These are phyloP conservation scores for Dictyophora rubrovolvata DNA, from an alignment of 768 basidiomycete genomes.

Conservation along the genomic window DNA sequence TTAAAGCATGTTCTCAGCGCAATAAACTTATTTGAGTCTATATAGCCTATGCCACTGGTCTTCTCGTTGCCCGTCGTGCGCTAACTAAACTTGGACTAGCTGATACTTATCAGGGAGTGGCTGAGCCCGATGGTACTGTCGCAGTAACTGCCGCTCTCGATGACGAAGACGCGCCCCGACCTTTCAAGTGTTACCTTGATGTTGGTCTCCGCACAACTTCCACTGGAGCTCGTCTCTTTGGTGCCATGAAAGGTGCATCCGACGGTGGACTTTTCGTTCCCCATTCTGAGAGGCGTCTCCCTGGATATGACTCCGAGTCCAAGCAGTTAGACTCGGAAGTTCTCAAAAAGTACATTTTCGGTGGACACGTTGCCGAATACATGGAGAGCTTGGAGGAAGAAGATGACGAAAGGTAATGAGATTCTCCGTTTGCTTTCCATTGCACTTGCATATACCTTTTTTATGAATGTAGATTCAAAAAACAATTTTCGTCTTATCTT, in stretches of 20 bases:
- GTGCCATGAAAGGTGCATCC: constrained; percentile 96
- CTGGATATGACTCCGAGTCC: constrained; percentile 87
- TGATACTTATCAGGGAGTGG: constrained; percentile 94
- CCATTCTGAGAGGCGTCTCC: constrained; percentile 96
- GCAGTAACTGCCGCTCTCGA: constrained; percentile 76
- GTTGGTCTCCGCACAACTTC: constrained; percentile 97
- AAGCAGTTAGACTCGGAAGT: constrained; percentile 92
- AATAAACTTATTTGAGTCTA: neutral
- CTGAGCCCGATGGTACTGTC: constrained; percentile 84
- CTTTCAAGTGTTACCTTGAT: constrained; percentile 99
- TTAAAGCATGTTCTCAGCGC: neutral
- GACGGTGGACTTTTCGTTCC: constrained; percentile 98
- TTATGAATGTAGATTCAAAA: constrained; percentile 65
- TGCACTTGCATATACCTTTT: neutral
- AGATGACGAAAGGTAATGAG: constrained; percentile 82
- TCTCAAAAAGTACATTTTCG: constrained; percentile 95
- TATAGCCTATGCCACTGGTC: constrained; percentile 91
- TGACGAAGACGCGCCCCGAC: constrained; percentile 87
- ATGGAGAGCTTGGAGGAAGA: constrained; percentile 99
- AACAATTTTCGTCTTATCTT: constrained; percentile 92
- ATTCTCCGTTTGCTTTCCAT: neutral
- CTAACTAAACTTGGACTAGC: constrained; percentile 91
- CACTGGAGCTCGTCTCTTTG: constrained; percentile 94
- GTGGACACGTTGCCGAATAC: constrained; percentile 97
- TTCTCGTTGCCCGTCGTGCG: constrained; percentile 90